Evolutionary conservation across 495 filamentous ascomycete genomes (phyloP), one percentile per base, ranked within the genome.

Genomic region (Thermochaetoides thermophila): DNA sequence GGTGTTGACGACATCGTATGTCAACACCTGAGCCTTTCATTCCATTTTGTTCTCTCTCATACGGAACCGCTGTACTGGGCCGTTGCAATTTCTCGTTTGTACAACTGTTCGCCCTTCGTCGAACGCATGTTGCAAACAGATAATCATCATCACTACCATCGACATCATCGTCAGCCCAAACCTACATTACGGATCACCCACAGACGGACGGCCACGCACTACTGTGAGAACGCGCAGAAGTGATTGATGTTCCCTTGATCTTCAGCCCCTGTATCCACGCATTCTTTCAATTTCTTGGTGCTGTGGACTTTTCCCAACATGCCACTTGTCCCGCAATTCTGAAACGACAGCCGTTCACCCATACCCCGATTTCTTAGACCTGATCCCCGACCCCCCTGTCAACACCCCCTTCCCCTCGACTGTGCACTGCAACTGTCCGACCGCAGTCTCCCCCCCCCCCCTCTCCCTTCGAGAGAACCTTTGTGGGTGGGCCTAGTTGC

Each of bases 191-290:
- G 4, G 17, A 31, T 18, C 17, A n/a, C 1, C 29, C 5, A 31
- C 14, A 7, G 4, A 9, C 11, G 17, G 8, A 4, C 12, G 4
- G n/a, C 11, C 25, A 4, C 4, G 4, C 6, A 4, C 39, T 39
- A 28, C n/a, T n/a, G n/a, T n/a, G n/a, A 43, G 37, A 44, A 34
- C 35, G 32, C 17, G 40, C 45, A 40, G 44, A 46, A 35, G 26
- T 50, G 46, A 50, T 35, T 59, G 55, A 59, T 59, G 49, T 48
- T 48, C 52, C 55, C 52, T 48, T 54, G 57, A 55, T 61, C 56
- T 38, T 37, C 54, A 19, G 29, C 33, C 44, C n/a, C n/a, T n/a
- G n/a, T n/a, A n/a, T n/a, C n/a, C n/a, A n/a, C n/a, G n/a, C n/a
- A n/a, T n/a, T n/a, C n/a, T n/a, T n/a, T n/a, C n/a, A n/a, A n/a